These are phyloP conservation scores for Cystobasidium onofrii DNA, from an alignment of 768 basidiomycete species.

Conservation along the genomic window DNA sequence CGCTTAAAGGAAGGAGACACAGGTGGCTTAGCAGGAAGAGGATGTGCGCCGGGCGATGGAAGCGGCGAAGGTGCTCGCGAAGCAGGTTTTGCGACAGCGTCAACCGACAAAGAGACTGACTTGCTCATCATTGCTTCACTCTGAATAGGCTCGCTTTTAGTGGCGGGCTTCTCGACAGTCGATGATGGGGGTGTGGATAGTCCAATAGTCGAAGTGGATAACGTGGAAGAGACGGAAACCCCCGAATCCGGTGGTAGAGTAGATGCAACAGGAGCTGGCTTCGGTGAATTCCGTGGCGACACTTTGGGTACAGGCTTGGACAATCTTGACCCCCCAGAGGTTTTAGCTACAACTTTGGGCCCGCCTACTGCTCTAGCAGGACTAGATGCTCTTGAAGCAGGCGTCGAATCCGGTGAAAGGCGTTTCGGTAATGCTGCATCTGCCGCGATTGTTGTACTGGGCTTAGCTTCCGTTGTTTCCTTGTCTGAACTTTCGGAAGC, in stretches of 20 bases:
- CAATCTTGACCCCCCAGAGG: conserved; percentile 16
- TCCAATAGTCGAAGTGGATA: neutral
- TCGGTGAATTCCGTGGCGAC: neutral
- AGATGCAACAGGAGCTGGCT: neutral
- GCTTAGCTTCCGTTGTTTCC: neutral
- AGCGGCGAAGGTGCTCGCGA: conserved; percentile 6
- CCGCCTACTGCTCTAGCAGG: neutral
- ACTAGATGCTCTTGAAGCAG: neutral
- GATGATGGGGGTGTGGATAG: neutral
- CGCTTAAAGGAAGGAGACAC: neutral
- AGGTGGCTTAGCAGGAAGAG: conserved; percentile 23
- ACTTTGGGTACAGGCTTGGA: conserved; percentile 14
- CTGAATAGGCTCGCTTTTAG: too few relatives aligned
- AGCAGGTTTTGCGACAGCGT: neutral
- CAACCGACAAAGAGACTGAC: neutral
- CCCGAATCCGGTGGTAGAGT: neutral
- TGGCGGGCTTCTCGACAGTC: neutral
- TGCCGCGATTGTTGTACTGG: neutral
- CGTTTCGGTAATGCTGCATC: neutral
- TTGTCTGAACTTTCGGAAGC: neutral
- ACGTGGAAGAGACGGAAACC: neutral
- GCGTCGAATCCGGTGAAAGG: neutral
- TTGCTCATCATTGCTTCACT: neutral
- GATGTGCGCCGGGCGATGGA: conserved; percentile 9
- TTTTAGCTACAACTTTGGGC: conserved; percentile 7